Percentiles rank a stretch among this genome's conserved stretches.
Evolutionary conservation across 169 alveolate species (phyloP).

Genomic region (Prorocentrum cordatum): DNA sequence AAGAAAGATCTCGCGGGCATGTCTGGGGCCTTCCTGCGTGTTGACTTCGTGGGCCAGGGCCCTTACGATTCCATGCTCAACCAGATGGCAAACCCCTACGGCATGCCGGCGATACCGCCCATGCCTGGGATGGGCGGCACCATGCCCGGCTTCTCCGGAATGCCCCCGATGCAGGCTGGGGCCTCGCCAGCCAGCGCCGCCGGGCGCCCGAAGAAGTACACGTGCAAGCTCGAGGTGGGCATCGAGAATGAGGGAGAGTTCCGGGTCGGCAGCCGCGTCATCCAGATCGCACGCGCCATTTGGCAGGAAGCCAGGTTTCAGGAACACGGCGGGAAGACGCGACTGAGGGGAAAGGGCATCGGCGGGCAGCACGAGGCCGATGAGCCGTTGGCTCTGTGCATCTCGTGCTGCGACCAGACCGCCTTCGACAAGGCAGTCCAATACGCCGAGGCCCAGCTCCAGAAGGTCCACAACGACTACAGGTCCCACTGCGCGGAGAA

Average conservation of each 20-base stretch:
- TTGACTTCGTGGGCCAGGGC: too few species aligned
- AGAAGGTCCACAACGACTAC: conserved; percentile 44
- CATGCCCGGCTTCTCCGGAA: conserved; percentile 10
- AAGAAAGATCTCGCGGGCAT: conserved; percentile 57
- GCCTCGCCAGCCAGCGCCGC: too few species aligned
- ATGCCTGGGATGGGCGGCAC: not conserved
- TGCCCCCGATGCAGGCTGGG: too few species aligned
- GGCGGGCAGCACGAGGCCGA: conserved; percentile 62
- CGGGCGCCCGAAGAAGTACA: not conserved
- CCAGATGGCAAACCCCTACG: too few species aligned
- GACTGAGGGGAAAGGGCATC: conserved; percentile 61
- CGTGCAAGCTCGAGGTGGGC: not conserved
- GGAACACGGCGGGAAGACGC: conserved; percentile 65
- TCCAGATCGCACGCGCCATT: conserved; percentile 40
- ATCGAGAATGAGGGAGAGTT: conserved; percentile 53
- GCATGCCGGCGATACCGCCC: not conserved
- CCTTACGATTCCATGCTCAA: too few species aligned
- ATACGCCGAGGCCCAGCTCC: conserved; percentile 22
- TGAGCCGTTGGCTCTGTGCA: conserved; percentile 39
- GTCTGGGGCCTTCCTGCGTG: conserved; percentile 39
- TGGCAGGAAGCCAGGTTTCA: conserved; percentile 66
- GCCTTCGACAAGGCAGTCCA: conserved; percentile 61
- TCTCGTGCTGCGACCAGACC: conserved; percentile 52
- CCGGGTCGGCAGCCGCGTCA: conserved; percentile 68
- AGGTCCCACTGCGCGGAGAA: conserved; percentile 29